Percentiles rank a stretch among this genome's conserved stretches.
These are phyloP conservation scores for Dacryopinax spathularia DNA, from an alignment of 768 basidiomycete genomes.

Conservation along the genomic window DNA sequence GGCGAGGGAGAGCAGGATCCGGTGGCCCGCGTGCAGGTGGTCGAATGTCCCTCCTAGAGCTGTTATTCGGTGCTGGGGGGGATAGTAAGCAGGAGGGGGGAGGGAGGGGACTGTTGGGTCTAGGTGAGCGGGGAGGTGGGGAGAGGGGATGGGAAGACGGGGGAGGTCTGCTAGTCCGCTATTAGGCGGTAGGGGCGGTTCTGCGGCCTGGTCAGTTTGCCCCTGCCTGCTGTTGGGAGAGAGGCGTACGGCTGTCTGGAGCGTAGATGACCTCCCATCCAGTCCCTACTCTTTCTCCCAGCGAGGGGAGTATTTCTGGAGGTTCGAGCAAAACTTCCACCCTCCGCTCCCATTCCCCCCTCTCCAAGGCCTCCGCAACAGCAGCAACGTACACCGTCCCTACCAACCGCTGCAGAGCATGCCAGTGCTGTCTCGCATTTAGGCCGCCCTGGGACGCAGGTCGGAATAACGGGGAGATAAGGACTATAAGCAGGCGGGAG, in stretches of 20 bases:
- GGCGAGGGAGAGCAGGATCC: conserved; percentile 86
- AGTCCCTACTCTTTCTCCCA: conserved; percentile 20
- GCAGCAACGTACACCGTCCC: conserved; percentile 77
- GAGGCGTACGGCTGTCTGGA: conserved; percentile 30
- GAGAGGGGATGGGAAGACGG: conserved; percentile 4
- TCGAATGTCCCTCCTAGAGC: conserved; percentile 94
- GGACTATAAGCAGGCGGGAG: conserved; percentile 41
- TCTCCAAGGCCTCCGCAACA: conserved; percentile 54
- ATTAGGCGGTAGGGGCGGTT: background rate
- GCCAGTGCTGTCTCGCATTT: conserved; percentile 33
- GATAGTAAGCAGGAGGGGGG: background rate
- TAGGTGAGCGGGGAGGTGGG: background rate
- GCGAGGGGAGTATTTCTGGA: conserved; percentile 32
- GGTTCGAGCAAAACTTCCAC: conserved; percentile 62
- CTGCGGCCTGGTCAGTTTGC: background rate
- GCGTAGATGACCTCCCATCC: conserved; percentile 21
- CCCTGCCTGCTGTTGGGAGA: background rate
- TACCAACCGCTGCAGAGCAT: conserved; percentile 57
- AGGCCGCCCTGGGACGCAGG: conserved; percentile 8
- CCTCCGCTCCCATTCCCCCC: conserved; percentile 56
- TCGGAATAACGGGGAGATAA: conserved; percentile 51
- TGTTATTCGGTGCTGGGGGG: conserved; percentile 42
- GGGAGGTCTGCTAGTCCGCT: background rate
- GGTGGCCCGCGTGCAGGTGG: conserved; percentile 93
- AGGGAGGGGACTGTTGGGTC: background rate